These are phyloP conservation scores for Mucor racemosus DNA, from an alignment of 371 early-diverging fungal species.

Conservation along the genomic window DNA sequence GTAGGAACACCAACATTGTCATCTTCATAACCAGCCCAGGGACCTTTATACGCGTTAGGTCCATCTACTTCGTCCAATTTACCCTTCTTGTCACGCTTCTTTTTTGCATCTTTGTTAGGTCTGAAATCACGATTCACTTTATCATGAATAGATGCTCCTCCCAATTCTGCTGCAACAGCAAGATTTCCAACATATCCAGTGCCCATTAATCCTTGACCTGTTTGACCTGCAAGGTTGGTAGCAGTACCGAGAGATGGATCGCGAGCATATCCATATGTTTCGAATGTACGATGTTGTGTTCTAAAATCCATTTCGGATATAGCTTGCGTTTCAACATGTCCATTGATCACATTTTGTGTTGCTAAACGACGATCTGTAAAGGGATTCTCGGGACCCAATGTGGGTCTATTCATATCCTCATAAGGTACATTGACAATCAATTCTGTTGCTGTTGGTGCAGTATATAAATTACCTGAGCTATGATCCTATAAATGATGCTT, in stretches of 20 bases:
- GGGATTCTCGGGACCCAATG: slow-evolving; percentile 82
- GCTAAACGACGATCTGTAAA: slow-evolving; percentile 54
- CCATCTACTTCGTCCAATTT: slow-evolving; percentile 79
- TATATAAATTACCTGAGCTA: slow-evolving; percentile 50
- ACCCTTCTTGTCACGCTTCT: slow-evolving; percentile 81
- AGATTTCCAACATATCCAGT: slow-evolving; percentile 76
- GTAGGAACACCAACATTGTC: slow-evolving; percentile 67
- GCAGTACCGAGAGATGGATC: slow-evolving; percentile 71
- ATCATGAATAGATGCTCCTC: slow-evolving; percentile 63
- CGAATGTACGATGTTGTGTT: slow-evolving; percentile 80
- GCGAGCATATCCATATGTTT: slow-evolving; percentile 83
- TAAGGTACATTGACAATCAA: slow-evolving; percentile 82
- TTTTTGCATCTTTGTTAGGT: slow-evolving; percentile 55
- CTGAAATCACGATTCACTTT: slow-evolving; percentile 51
- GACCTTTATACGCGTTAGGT: slow-evolving; percentile 85
- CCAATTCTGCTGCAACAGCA: slow-evolving; percentile 50
- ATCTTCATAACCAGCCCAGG: slow-evolving; percentile 94
- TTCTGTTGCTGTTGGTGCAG: slow-evolving; percentile 69
- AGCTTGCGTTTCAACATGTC: slow-evolving; percentile 82
- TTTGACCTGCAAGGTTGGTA: slow-evolving; percentile 52
- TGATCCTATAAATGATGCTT: slow-evolving; percentile 23
- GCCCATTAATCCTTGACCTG: slow-evolving; percentile 61
- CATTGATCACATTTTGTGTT: slow-evolving; percentile 73
- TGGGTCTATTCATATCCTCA: slow-evolving; percentile 68
- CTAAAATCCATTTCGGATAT: slow-evolving; percentile 80